These are phyloP conservation scores for Pelagomonas calceolata DNA, from an alignment of 108 stramenopile species.

Conservation along the genomic window DNA sequence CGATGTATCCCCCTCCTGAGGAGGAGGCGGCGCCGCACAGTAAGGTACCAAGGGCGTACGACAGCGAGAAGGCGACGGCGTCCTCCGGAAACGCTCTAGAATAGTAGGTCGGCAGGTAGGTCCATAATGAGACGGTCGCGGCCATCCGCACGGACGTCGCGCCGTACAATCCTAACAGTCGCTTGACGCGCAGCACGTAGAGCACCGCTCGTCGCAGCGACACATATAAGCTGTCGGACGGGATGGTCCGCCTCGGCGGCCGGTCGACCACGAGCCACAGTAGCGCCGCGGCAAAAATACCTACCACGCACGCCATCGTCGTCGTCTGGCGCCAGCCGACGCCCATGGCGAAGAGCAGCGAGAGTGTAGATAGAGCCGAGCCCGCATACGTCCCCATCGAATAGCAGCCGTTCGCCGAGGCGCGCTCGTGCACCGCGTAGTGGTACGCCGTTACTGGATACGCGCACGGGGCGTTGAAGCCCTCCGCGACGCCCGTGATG, in stretches of 20 bases:
- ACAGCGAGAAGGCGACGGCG: conserved; percentile 4
- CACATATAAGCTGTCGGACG: neutral
- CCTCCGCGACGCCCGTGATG: conserved; percentile 20
- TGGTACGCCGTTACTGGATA: conserved; percentile 13
- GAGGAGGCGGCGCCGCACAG: conserved; percentile 21
- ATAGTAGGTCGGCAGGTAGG: conserved; percentile 14
- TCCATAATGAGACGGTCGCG: neutral
- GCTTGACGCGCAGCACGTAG: neutral
- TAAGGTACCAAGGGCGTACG: conserved; percentile 12
- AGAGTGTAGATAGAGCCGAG: conserved; percentile 20
- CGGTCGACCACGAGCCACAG: conserved; percentile 23
- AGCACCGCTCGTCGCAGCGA: neutral
- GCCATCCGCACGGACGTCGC: conserved; percentile 18
- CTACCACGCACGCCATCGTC: neutral
- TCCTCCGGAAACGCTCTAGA: conserved; percentile 14
- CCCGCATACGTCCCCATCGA: conserved; percentile 29
- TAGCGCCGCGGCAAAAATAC: conserved; percentile 10
- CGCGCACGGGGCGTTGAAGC: conserved; percentile 19
- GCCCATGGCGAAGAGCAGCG: conserved; percentile 7
- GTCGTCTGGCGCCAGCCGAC: conserved; percentile 10
- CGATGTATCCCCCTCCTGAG: conserved; percentile 15
- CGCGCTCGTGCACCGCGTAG: conserved; percentile 18
- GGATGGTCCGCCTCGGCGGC: conserved; percentile 8
- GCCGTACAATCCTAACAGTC: conserved; percentile 4
- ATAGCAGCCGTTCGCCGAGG: conserved; percentile 30